These are phyloP conservation scores for Naganishia randhawae DNA, from an alignment of 768 basidiomycete species.

Conservation along the genomic window DNA sequence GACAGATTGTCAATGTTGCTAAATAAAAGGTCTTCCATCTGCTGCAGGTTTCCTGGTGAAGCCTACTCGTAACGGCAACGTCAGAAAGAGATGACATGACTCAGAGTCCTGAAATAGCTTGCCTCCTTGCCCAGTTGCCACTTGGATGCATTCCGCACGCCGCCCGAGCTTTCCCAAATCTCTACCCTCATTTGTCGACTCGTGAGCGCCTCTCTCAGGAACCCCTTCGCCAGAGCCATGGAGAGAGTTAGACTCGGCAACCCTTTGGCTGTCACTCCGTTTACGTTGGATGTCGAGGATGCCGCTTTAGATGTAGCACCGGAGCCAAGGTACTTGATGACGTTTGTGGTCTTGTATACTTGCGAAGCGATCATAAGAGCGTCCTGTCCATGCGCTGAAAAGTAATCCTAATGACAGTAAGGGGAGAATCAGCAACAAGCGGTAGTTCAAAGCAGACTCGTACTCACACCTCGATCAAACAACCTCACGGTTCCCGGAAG, in stretches of 20 bases:
- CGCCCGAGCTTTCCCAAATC: conserved; percentile 75
- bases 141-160: conserved; percentile 66
- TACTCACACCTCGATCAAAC: conserved; percentile 63
- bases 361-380: conserved; percentile 72
- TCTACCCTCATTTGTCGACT: conserved; percentile 84
- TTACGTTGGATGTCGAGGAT: conserved; percentile 38
- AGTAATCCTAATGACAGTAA: conserved; percentile 58
- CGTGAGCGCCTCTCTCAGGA: conserved; percentile 85
- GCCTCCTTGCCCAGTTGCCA: conserved; percentile 81
- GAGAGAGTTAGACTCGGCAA: conserved; percentile 76
- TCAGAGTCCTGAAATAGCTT: conserved; percentile 32
- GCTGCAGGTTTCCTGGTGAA: conserved; percentile 68
- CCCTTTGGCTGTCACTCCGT: conserved; percentile 48
- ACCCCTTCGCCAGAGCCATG: conserved; percentile 68
- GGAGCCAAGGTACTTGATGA: conserved; percentile 83
- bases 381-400: conserved; percentile 82
- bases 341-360: conserved; percentile 68
- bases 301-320: conserved; percentile 24
- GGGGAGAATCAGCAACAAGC: neutral
- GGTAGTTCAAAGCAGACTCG: neutral
- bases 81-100: neutral
- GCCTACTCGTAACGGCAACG: conserved; percentile 53
- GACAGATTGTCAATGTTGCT: conserved; percentile 69
- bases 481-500: conserved; percentile 72
- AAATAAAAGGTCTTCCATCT: conserved; percentile 79